A percentile compares a stretch with the other conserved stretches of the same genome.
phyloP scores from a whole-genome alignment of 2,329 filamentous ascomycete genomes.

The Akanthomyces muscarius region DNA sequence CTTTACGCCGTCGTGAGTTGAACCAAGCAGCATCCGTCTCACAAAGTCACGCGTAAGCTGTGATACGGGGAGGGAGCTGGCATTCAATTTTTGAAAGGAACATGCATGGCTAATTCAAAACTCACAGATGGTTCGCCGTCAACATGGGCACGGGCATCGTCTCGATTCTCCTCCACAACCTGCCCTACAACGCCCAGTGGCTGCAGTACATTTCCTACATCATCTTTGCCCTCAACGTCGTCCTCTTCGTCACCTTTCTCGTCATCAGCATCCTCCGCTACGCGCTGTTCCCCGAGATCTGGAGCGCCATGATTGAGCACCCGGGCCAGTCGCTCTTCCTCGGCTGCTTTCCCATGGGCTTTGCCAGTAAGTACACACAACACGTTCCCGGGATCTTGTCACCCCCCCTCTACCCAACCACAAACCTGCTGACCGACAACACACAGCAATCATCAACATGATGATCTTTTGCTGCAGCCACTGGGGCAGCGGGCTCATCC shows the following conservation, averaged over 20 bases:
- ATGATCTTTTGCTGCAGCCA: slow-evolving; percentile 56
- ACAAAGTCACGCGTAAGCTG: too few species aligned
- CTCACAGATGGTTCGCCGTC: slow-evolving; percentile 51
- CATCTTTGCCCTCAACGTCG: slow-evolving; percentile 58
- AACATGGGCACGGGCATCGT: slow-evolving; percentile 68
- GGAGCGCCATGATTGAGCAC: slow-evolving; percentile 61
- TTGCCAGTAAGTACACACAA: slow-evolving; percentile 44
- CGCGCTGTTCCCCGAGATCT: slow-evolving; percentile 61
- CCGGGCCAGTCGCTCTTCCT: slow-evolving; percentile 65
- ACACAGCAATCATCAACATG: slow-evolving; percentile 57
- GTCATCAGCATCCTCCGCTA: slow-evolving; percentile 57
- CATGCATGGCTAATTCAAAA: background rate
- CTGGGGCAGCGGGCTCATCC: slow-evolving; percentile 57
- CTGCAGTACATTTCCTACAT: slow-evolving; percentile 56
- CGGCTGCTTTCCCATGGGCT: slow-evolving; percentile 64
- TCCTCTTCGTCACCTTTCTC: slow-evolving; percentile 53
- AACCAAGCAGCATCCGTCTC: background rate
- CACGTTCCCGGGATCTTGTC: too few species aligned
- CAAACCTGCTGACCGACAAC: background rate
- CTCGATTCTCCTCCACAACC: slow-evolving; percentile 56
- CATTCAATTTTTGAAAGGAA: background rate
- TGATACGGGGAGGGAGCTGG: too few species aligned
- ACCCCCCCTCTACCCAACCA: background rate
- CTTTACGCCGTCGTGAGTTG: slow-evolving; percentile 50
- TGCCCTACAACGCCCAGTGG: slow-evolving; percentile 57